These are phyloP conservation scores for Cystobasidium sp. DNA, from an alignment of 1,284 basidiomycete genomes.

Conservation along the genomic window DNA sequence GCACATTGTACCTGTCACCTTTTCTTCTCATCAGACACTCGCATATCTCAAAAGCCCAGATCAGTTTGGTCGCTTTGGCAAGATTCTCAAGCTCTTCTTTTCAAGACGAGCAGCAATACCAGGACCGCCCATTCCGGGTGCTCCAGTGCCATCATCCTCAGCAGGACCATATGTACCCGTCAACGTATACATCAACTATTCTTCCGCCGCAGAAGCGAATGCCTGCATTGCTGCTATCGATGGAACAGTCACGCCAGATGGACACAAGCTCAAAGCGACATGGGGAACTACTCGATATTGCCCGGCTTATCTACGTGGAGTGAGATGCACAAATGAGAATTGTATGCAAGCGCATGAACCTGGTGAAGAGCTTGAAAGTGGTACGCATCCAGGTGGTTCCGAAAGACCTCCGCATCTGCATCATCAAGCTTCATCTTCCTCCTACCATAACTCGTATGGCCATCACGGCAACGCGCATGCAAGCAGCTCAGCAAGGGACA, in stretches of 20 bases:
- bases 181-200: slow-evolving; percentile 95
- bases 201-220: slow-evolving; percentile 91
- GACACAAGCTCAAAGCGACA: slow-evolving; percentile 83
- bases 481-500: not conserved
- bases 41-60: slow-evolving; percentile 92
- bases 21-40: slow-evolving; percentile 69
- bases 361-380: slow-evolving; percentile 88
- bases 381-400: slow-evolving; percentile 25
- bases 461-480: not conserved
- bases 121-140: not conserved
- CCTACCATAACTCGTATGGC: not conserved
- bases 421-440: not conserved
- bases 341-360: slow-evolving; percentile 97
- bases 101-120: slow-evolving; percentile 73
- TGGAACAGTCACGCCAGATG: slow-evolving; percentile 79
- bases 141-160: not conserved
- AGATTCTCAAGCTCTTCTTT: slow-evolving; percentile 93
- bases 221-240: slow-evolving; percentile 91
- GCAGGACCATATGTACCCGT: slow-evolving; percentile 68
- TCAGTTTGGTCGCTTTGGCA: slow-evolving; percentile 98
- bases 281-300: slow-evolving; percentile 99
- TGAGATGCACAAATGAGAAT: slow-evolving; percentile 80
- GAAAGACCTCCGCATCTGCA: slow-evolving; percentile 8
- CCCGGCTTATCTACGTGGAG: slow-evolving; percentile 88
- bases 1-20: slow-evolving; percentile 37